phyloP scores from a whole-genome alignment of 352 stramenopile species.

The Phytophthora megakarya region DNA sequence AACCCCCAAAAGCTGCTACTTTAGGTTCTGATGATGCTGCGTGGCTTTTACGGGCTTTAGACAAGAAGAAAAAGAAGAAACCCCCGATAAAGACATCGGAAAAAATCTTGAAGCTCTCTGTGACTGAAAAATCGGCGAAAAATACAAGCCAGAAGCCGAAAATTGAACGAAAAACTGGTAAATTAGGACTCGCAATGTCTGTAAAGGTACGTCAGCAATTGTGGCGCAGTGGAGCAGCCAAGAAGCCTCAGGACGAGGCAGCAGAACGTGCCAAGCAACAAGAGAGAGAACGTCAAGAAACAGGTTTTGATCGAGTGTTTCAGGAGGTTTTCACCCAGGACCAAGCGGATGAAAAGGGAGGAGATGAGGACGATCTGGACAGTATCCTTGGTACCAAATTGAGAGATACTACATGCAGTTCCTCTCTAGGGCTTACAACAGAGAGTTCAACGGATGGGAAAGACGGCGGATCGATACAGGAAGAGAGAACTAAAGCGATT shows the following conservation, averaged over 20 bases:
- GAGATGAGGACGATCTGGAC: slow-evolving; percentile 27
- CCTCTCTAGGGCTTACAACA: not conserved
- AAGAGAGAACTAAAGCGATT: slow-evolving; percentile 1
- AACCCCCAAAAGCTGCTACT: slow-evolving; percentile 8
- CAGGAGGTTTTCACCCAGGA: slow-evolving; percentile 49
- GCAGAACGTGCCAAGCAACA: slow-evolving; percentile 30
- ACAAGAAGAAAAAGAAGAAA: slow-evolving; percentile 48
- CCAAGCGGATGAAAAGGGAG: slow-evolving; percentile 25
- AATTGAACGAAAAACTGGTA: slow-evolving; percentile 19
- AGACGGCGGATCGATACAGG: not conserved
- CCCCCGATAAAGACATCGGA: slow-evolving; percentile 2
- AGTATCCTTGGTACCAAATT: slow-evolving; percentile 3
- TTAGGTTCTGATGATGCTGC: slow-evolving; percentile 26
- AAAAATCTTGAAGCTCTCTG: not conserved
- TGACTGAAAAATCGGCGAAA: slow-evolving; percentile 9
- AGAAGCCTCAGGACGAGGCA: slow-evolving; percentile 25
- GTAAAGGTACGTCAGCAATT: slow-evolving; percentile 35
- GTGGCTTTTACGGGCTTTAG: slow-evolving; percentile 46
- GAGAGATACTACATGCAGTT: not conserved
- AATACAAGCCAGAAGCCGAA: slow-evolving; percentile 15
- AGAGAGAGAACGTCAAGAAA: slow-evolving; percentile 41
- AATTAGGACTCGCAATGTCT: slow-evolving; percentile 20
- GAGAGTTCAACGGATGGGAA: not conserved
- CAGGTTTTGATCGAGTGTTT: slow-evolving; percentile 58
- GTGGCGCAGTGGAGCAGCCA: slow-evolving; percentile 30